Evolutionary conservation across 2,329 filamentous ascomycete genomes (phyloP), one percentile per base, ranked within the genome.

Genomic region (Fonsecaea pedrosoi): DNA sequence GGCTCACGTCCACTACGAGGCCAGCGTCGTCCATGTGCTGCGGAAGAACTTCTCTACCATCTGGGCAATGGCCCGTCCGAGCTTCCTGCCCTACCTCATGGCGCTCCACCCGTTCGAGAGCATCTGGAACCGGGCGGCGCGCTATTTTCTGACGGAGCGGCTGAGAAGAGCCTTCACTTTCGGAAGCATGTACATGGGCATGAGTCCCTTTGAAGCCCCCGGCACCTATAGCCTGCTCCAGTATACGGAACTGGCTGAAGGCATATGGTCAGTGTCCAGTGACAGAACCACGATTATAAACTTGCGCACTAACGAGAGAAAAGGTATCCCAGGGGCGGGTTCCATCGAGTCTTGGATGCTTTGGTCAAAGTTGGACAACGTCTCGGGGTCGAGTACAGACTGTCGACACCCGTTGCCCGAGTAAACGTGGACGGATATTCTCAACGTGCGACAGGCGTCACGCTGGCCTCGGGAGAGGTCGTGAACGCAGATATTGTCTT

Each of bases 131-230:
- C 79, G 90, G 34, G 87, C 89, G 2, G 81, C 85, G 32, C 84
- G 83, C 68, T 92, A 92, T 73, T 92, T 92, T 76, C 84, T 82
- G 81, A 89, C 88, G 0, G 90, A 92, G 74, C 81, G 89, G 65
- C 74, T 92, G 73, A 81, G 90, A 67, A 80, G 89, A 32, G 89
- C 90, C 0, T 92, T 92, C 70, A 92, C 90, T 0, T 92, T 92
- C 77, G 89, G 87, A 25, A 92, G 88, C 72, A 93, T 92, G 90
- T 92, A 93, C 74, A 90, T 92, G 87, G 90, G 90, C 0, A 92
- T 92, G 90, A 88, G 84, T 62, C 90, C 90, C 0, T 92, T 90
- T 74, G 89, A 91, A 74, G 90, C 90, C 0, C 90, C 90, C 0
- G 89, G 87, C 3, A 92, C 90, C 1, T 92, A 92, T 78, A 89